Evolutionary conservation across 139 green algal genomes (phyloP).

Genomic region (Eudorina sp.): DNA sequence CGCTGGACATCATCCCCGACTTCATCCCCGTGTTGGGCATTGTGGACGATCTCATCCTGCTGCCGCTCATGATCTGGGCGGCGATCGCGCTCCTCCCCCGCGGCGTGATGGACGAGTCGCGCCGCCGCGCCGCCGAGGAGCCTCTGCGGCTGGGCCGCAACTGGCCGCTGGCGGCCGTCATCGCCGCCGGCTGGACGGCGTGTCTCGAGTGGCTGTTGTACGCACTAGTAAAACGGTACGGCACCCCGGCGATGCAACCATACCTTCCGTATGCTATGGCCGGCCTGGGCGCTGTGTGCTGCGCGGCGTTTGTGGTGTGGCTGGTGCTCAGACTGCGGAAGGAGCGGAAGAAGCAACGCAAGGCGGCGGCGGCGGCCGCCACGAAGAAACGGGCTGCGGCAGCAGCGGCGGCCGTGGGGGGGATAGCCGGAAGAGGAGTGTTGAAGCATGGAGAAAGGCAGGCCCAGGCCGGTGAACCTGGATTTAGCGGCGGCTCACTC

Average conservation of each 20-base stretch:
- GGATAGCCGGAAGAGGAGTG: background rate
- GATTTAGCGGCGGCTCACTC: no score
- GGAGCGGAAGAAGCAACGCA: background rate
- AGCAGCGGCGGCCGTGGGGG: background rate
- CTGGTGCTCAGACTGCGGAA: background rate
- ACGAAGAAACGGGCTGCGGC: background rate
- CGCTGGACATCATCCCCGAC: conserved; percentile 75
- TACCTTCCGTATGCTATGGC: conserved; percentile 31
- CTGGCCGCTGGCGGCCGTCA: conserved; percentile 47
- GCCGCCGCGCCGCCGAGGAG: conserved; percentile 10
- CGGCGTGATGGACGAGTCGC: conserved; percentile 48
- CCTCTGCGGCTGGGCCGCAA: conserved; percentile 53
- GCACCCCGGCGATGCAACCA: background rate
- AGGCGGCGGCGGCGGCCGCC: background rate
- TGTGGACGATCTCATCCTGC: conserved; percentile 72
- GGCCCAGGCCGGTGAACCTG: no score
- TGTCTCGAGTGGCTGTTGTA: conserved; percentile 32
- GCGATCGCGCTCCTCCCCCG: conserved; percentile 55
- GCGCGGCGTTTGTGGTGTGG: conserved; percentile 36
- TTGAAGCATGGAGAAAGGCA: no score
- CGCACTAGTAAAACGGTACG: conserved; percentile 27
- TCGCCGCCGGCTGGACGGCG: conserved; percentile 47
- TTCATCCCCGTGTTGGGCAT: conserved; percentile 68
- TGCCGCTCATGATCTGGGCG: conserved; percentile 61
- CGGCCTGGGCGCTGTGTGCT: background rate